Evolutionary conservation across 345 rosid species (phyloP), one percentile per base, ranked within the genome.

Genomic region (Citrus cavaleriei): DNA sequence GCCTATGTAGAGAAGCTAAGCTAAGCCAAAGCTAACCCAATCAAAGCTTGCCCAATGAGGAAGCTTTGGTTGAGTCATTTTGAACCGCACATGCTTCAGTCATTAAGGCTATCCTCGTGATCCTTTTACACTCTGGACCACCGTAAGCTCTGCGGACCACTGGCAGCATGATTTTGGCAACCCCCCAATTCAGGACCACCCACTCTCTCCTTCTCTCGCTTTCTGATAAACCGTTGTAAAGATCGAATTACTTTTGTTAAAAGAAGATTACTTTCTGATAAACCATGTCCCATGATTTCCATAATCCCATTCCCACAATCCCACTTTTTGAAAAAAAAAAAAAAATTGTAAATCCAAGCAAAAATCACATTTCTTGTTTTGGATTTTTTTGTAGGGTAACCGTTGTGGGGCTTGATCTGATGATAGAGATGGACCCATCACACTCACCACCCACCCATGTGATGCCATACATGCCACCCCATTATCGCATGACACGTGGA

Each of bases 221-320:
- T 34, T 27, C 34, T 49, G 75, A 12, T 61, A 27, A 46, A 64
- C 24, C 37, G 40, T 34, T 4, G 5, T 51, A 72, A 65, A 37
- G 37, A 62, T 40, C 27, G 73, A 27, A 38, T 55, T n/a, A 32
- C 81, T 81, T 81, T 77, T 69, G 74, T 81, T 32, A 81, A 81
- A 81, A 77, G 84, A 68, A 79, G 81, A 63, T 76, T 4, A 68
- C 68, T 32, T 32, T 32, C 5, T 32, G 34, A 32, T 32, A 32
- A 32, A 32, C 2, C 25, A 19, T 13, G 61, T 62, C 54, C 60
- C 60, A 12, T 24, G 72, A 60, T 28, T 25, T 22, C 24, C 7
- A 54, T 54, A 54, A 54, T 54, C 1, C 40, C 40, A 37, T 37
- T 37, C 9, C 40, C 2, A 0, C 40, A 37, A 37, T 37, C 9